These are phyloP conservation scores for Melanopsichium pennsylvanicum DNA, from an alignment of 1,284 basidiomycete species.

Conservation along the genomic window DNA sequence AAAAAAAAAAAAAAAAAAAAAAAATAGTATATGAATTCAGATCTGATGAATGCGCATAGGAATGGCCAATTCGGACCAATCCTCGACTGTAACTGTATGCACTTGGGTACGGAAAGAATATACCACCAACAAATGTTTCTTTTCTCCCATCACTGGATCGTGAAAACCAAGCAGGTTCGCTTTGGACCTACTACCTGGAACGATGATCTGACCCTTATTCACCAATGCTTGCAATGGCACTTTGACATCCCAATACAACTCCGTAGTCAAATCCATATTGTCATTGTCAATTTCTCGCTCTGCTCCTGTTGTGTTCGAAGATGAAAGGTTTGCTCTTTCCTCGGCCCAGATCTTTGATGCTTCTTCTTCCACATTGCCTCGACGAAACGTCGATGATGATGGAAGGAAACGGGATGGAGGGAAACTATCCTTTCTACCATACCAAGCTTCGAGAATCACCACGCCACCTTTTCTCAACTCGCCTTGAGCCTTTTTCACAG, in stretches of 20 bases:
- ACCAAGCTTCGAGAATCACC: constrained; percentile 76
- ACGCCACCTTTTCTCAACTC: constrained; percentile 70
- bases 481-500: constrained; percentile 64
- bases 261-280: neutral
- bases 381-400: neutral
- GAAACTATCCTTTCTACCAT: constrained; percentile 64
- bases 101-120: constrained; percentile 77
- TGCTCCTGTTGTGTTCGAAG: neutral
- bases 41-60: constrained; percentile 70
- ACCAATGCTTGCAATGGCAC: constrained; percentile 83
- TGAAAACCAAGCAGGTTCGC: constrained; percentile 77
- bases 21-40: too few species aligned
- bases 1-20: too few species aligned
- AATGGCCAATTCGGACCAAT: constrained; percentile 75
- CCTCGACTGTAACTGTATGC: constrained; percentile 80
- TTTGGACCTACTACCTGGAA: constrained; percentile 77
- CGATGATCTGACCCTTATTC: constrained; percentile 77
- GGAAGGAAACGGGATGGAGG: constrained; percentile 10
- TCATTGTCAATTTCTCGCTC: too few species aligned
- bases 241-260: constrained; percentile 76
- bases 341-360: constrained; percentile 4
- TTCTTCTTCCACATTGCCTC: neutral
- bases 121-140: constrained; percentile 75
- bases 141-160: constrained; percentile 75
- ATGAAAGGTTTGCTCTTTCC: neutral